Conservation (phyloP, 192 early-diverging fungal genomes). For the Lunasporangiospora selenospora region DNA sequence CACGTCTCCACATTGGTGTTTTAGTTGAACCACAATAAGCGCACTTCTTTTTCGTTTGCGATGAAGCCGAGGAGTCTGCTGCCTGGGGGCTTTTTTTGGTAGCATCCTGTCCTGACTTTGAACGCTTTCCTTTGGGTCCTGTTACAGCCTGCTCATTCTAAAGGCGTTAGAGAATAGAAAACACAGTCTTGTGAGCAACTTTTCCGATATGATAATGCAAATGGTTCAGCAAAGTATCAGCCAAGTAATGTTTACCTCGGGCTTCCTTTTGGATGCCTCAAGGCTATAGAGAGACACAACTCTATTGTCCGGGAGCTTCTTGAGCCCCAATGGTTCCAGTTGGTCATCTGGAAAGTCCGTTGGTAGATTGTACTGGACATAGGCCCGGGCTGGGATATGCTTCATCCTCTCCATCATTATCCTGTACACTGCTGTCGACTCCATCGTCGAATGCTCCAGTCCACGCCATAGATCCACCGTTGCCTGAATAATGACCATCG, state of each 20-base stretch:
- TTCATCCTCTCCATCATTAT: constrained; percentile 44
- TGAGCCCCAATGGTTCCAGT: constrained; percentile 14
- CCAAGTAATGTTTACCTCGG: constrained; percentile 2
- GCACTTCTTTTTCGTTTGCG: constrained; percentile 54
- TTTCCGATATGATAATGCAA: neutral
- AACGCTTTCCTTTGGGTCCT: neutral
- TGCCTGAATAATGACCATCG: constrained; percentile 36
- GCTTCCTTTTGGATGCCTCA: constrained; percentile 18
- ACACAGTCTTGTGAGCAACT: too few species aligned
- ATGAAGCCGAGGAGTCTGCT: neutral
- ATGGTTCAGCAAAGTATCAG: neutral
- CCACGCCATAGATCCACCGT: constrained; percentile 27
- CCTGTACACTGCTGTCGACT: constrained; percentile 23
- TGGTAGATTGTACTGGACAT: constrained; percentile 35
- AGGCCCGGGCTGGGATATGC: constrained; percentile 20
- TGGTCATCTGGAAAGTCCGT: constrained; percentile 25
- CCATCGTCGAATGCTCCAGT: constrained; percentile 22
- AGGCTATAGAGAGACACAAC: constrained; percentile 11
- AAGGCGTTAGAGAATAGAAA: neutral
- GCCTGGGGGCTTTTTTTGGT: neutral
- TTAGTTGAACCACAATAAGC: constrained; percentile 65
- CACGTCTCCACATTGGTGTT: constrained; percentile 82
- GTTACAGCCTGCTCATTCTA: neutral
- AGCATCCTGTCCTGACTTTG: too few species aligned
- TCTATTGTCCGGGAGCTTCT: constrained; percentile 17